Percentiles rank a stretch among this genome's conserved stretches.
phyloP scores from a whole-genome alignment of 345 rosid species.

The Theobroma cacao region DNA sequence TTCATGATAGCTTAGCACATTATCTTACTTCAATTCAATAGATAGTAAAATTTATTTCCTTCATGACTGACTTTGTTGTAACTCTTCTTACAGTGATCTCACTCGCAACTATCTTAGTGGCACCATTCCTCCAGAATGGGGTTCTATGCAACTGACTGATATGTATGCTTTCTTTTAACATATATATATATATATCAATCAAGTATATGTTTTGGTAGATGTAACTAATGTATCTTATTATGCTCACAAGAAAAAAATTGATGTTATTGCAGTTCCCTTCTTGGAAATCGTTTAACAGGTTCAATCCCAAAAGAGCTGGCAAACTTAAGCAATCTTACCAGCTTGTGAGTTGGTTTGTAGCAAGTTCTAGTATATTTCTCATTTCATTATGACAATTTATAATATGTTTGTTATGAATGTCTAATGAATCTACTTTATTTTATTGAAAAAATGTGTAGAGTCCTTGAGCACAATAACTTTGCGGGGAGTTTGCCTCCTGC shows the following conservation, averaged over 20 bases:
- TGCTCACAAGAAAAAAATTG: no score
- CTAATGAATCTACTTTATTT: neutral
- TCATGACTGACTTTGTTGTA: no score
- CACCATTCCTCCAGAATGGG: conserved; percentile 48
- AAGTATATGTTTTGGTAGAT: no score
- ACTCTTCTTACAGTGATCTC: conserved; percentile 35
- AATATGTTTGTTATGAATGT: neutral
- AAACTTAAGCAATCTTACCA: conserved; percentile 34
- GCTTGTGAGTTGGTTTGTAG: conserved; percentile 33
- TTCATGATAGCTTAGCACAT: neutral
- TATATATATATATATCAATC: no score
- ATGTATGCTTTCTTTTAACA: conserved; percentile 34
- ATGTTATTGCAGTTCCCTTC: conserved; percentile 30
- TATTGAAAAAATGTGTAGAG: conserved; percentile 17
- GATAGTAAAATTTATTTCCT: no score
- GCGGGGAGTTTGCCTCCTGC: conserved; percentile 42
- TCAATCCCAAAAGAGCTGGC: conserved; percentile 46
- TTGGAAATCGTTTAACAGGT: conserved; percentile 49
- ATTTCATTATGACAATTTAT: neutral
- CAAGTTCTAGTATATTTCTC: neutral
- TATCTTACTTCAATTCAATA: neutral
- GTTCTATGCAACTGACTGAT: conserved; percentile 22
- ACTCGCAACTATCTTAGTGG: conserved; percentile 52
- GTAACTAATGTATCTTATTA: no score
- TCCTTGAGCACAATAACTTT: conserved; percentile 40